Conservation (phyloP, 441 rosid species). For the Pelargonium myrrhifolium region DNA sequence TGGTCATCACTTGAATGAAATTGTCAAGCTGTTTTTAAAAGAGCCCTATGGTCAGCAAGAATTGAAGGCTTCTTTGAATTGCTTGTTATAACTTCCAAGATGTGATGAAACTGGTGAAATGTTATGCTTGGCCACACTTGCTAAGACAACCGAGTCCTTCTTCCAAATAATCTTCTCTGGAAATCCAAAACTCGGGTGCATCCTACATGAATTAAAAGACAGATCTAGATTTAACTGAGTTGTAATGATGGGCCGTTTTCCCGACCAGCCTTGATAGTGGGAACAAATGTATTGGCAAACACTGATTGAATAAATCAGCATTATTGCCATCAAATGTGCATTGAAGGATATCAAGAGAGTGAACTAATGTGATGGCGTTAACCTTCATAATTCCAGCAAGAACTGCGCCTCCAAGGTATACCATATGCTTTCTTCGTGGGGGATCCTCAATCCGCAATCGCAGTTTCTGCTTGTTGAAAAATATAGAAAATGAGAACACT, state of each 20-base stretch:
- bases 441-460: constrained; percentile 87
- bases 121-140: constrained; percentile 58
- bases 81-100: too few species aligned
- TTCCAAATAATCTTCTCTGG: constrained; percentile 81
- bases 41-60: too few species aligned
- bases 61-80: too few species aligned
- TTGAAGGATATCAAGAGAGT: constrained; percentile 6
- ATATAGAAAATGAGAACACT: constrained; percentile 11
- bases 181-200: constrained; percentile 95
- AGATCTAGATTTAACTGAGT: neutral
- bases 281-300: neutral
- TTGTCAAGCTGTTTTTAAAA: neutral
- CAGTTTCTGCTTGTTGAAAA: constrained; percentile 47
- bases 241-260: neutral
- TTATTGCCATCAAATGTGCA: neutral
- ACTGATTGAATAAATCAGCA: neutral
- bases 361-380: neutral
- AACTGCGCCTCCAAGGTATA: constrained; percentile 94
- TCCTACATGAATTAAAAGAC: constrained; percentile 44
- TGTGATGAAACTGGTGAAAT: constrained; percentile 3
- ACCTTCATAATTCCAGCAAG: constrained; percentile 99
- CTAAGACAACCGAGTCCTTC: constrained; percentile 73
- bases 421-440: constrained; percentile 96
- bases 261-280: neutral
- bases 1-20: neutral